A percentile compares a stretch with the other conserved stretches of the same genome.
phyloP scores from a whole-genome alignment of 257 asterid species.

The Solanum raphanifolium region DNA sequence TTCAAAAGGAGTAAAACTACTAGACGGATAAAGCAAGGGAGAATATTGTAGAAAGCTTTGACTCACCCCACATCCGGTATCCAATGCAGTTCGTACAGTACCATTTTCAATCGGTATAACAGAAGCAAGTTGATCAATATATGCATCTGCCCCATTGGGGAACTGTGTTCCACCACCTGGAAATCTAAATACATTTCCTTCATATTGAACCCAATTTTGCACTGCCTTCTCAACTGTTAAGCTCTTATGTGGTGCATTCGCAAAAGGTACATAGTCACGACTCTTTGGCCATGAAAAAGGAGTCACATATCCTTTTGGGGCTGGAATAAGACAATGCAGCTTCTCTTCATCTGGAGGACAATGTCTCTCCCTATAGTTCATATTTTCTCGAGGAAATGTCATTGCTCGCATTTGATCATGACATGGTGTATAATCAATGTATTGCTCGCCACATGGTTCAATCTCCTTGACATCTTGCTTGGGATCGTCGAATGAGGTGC shows the following conservation, averaged over 20 bases:
- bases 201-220: slow-evolving; percentile 35
- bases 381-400: slow-evolving; percentile 30
- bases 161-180: slow-evolving; percentile 42
- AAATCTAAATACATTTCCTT: slow-evolving; percentile 30
- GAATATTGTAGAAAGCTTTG: background rate
- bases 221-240: slow-evolving; percentile 39
- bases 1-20: background rate
- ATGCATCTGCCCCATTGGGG: slow-evolving; percentile 37
- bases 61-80: slow-evolving; percentile 43
- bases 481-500: slow-evolving; percentile 1
- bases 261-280: slow-evolving; percentile 34
- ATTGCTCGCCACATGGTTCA: slow-evolving; percentile 19
- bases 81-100: slow-evolving; percentile 29
- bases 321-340: slow-evolving; percentile 32
- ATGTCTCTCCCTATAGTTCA: slow-evolving; percentile 35
- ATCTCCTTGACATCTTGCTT: slow-evolving; percentile 4
- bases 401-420: slow-evolving; percentile 34
- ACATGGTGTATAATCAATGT: slow-evolving; percentile 30
- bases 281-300: slow-evolving; percentile 41
- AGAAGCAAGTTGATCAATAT: slow-evolving; percentile 34
- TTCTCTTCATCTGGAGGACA: slow-evolving; percentile 33
- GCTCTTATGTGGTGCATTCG: slow-evolving; percentile 32
- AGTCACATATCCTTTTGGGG: slow-evolving; percentile 33
- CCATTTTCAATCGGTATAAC: slow-evolving; percentile 33
- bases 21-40: background rate